Percentiles rank a stretch among this genome's conserved stretches.
Evolutionary conservation across 2,329 filamentous ascomycete species (phyloP).

Genomic region (Lachnellula subtilissima): DNA sequence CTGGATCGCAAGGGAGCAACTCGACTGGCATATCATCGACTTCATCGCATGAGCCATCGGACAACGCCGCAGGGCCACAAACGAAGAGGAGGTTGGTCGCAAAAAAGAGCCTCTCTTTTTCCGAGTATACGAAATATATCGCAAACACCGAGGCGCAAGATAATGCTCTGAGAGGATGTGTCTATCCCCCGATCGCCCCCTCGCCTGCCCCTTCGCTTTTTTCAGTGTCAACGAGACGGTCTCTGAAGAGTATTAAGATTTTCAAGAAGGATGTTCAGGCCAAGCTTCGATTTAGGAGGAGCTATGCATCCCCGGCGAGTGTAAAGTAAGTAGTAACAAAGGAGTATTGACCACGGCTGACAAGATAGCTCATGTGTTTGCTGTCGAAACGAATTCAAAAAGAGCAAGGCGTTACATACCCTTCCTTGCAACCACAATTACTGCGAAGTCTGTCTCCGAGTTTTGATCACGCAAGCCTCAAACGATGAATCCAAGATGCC

Average conservation of each 20-base stretch:
- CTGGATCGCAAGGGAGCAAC: conserved; percentile 22
- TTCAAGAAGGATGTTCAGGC: conserved; percentile 26
- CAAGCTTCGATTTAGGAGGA: conserved; percentile 19
- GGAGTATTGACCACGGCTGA: conserved; percentile 7
- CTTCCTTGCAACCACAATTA: conserved; percentile 56
- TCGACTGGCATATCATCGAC: conserved; percentile 28
- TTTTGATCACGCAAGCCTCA: conserved; percentile 50
- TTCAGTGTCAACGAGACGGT: conserved; percentile 23
- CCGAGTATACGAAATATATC: conserved; percentile 29
- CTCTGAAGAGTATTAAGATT: conserved; percentile 20
- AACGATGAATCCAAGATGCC: conserved; percentile 58
- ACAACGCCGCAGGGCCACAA: conserved; percentile 3
- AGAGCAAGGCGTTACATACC: conserved; percentile 40
- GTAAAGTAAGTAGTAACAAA: conserved; percentile 22
- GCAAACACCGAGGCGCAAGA: conserved; percentile 19
- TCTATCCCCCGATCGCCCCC: conserved; percentile 12
- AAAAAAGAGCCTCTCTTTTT: conserved; percentile 27
- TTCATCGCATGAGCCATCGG: conserved; percentile 20
- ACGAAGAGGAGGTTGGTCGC: conserved; percentile 13
- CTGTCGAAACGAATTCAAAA: conserved; percentile 50
- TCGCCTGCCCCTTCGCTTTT: conserved; percentile 28
- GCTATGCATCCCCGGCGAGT: conserved; percentile 11
- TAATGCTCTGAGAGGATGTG: conserved; percentile 5
- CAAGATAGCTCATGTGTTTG: conserved; percentile 48
- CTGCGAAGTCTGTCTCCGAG: conserved; percentile 49